Evolutionary conservation across 305 asterid species (phyloP).

Genomic region (Caryopteris hybrid): DNA sequence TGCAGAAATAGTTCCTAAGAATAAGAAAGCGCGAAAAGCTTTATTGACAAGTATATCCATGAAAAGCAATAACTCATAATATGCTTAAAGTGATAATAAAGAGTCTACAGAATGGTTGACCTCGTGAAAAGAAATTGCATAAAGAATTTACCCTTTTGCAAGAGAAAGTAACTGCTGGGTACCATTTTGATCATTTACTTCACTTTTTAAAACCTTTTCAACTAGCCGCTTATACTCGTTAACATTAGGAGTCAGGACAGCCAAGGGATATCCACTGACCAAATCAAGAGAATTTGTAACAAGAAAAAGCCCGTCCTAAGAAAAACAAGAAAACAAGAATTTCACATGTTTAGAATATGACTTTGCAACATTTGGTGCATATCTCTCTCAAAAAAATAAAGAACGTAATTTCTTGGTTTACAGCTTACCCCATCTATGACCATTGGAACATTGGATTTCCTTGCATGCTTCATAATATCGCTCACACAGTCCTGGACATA

Average conservation of each 20-base stretch:
- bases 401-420: background rate
- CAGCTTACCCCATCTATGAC: slow-evolving; percentile 87
- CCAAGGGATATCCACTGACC: slow-evolving; percentile 80
- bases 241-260: slow-evolving; percentile 87
- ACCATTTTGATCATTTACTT: slow-evolving; percentile 65
- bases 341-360: slow-evolving; percentile 1
- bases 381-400: background rate
- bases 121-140: background rate
- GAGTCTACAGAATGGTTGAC: background rate
- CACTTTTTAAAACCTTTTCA: slow-evolving; percentile 64
- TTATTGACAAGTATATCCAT: background rate
- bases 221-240: slow-evolving; percentile 92
- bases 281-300: slow-evolving; percentile 76
- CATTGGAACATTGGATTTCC: slow-evolving; percentile 77
- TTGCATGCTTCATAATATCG: slow-evolving; percentile 81
- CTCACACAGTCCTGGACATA: slow-evolving; percentile 77
- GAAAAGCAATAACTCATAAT: background rate
- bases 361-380: background rate
- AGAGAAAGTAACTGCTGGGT: slow-evolving; percentile 69
- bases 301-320: slow-evolving; percentile 90
- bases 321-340: slow-evolving; percentile 18
- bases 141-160: slow-evolving; percentile 54
- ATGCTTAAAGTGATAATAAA: background rate
- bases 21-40: background rate
- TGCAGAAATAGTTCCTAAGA: background rate